These are phyloP conservation scores for Lyophyllum decastes DNA, from an alignment of 768 basidiomycete genomes.

Conservation along the genomic window DNA sequence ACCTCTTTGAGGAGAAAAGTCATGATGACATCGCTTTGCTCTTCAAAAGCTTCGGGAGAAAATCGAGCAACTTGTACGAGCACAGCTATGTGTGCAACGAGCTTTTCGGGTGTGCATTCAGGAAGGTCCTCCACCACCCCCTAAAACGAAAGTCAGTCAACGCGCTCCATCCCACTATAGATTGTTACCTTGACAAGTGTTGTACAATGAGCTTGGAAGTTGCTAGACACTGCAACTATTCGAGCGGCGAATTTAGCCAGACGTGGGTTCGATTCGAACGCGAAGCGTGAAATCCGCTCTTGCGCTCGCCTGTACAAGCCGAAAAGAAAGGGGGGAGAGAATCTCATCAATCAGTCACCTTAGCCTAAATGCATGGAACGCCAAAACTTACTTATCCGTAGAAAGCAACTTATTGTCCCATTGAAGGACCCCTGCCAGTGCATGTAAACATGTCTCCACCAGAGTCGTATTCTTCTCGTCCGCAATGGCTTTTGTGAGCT, in stretches of 20 bases:
- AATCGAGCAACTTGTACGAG: constrained; percentile 74
- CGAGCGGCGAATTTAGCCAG: constrained; percentile 89
- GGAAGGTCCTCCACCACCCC: constrained; percentile 55
- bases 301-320: constrained; percentile 53
- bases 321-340: background rate
- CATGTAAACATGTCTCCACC: constrained; percentile 73
- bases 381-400: constrained; percentile 62
- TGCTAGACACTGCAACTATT: constrained; percentile 60
- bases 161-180: background rate
- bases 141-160: constrained; percentile 35
- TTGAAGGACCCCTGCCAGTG: constrained; percentile 66
- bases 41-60: constrained; percentile 74
- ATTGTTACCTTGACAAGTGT: constrained; percentile 64
- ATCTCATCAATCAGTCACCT: background rate
- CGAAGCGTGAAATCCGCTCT: constrained; percentile 64
- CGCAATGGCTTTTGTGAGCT: constrained; percentile 72
- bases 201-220: constrained; percentile 44
- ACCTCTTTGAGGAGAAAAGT: constrained; percentile 69
- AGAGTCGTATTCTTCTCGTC: constrained; percentile 58
- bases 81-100: constrained; percentile 70
- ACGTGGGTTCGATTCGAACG: constrained; percentile 55
- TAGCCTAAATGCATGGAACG: background rate
- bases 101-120: constrained; percentile 44
- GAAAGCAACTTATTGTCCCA: constrained; percentile 59
- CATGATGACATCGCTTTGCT: constrained; percentile 74